Evolutionary conservation across 805 yeast genomes (phyloP).

Genomic region (Saccharomycopsis fodiens): DNA sequence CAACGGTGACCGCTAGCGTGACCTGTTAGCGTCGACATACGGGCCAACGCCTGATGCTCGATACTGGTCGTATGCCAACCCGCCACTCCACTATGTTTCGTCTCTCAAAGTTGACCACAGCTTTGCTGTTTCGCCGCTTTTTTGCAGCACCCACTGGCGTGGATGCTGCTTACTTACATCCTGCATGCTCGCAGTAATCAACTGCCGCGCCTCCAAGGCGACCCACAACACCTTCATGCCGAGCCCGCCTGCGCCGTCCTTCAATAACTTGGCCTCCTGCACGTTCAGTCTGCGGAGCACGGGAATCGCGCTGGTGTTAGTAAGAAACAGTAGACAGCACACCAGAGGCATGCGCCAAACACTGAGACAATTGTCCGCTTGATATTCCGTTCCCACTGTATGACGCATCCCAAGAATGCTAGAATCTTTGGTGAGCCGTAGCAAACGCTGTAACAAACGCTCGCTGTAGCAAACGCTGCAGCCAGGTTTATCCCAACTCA

Average conservation of each 20-base stretch:
- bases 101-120: too few species aligned
- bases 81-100: too few species aligned
- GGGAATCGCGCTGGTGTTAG: slow-evolving; percentile 65
- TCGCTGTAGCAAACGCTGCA: slow-evolving; percentile 2
- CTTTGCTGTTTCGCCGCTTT: too few species aligned
- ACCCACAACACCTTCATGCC: slow-evolving; percentile 89
- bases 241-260: slow-evolving; percentile 25
- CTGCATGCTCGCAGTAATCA: slow-evolving; percentile 74
- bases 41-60: too few species aligned
- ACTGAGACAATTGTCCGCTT: not conserved
- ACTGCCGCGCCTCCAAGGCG: slow-evolving; percentile 81
- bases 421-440: not conserved
- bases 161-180: slow-evolving; percentile 57
- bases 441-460: not conserved
- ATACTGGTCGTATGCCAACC: too few species aligned
- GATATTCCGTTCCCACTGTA: not conserved
- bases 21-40: too few species aligned
- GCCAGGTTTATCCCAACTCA: slow-evolving; percentile 26
- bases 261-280: slow-evolving; percentile 50
- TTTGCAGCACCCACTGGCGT: too few species aligned
- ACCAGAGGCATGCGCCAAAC: not conserved
- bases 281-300: slow-evolving; percentile 75
- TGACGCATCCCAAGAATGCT: not conserved
- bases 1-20: too few species aligned
- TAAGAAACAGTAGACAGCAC: not conserved